Evolutionary conservation across 306 rosid genomes (phyloP).

Genomic region (Potentilla sterilis): DNA sequence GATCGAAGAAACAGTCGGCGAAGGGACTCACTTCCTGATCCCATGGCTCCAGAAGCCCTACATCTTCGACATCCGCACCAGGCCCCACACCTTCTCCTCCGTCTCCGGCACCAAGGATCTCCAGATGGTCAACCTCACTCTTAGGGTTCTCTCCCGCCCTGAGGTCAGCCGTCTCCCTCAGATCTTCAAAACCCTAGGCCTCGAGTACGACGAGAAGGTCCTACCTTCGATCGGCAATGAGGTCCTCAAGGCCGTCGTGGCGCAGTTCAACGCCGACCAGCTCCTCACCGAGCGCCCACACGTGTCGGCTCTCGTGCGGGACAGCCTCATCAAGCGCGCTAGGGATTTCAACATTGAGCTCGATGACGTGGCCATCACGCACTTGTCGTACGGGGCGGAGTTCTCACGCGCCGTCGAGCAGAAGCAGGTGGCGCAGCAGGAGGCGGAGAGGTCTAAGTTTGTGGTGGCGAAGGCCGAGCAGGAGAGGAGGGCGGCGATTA

Average conservation of each 20-base stretch:
- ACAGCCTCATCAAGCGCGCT: constrained; percentile 64
- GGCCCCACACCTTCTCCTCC: constrained; percentile 87
- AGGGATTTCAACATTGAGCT: constrained; percentile 79
- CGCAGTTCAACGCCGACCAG: constrained; percentile 93
- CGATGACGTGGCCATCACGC: constrained; percentile 90
- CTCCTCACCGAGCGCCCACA: constrained; percentile 81
- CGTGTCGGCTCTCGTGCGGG: constrained; percentile 84
- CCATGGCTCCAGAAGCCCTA: constrained; percentile 98
- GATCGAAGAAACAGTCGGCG: constrained; percentile 54
- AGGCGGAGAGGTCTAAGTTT: constrained; percentile 89
- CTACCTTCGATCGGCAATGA: constrained; percentile 90
- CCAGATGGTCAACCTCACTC: constrained; percentile 86
- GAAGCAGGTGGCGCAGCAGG: constrained; percentile 98
- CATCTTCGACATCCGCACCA: constrained; percentile 84
- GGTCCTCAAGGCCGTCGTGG: constrained; percentile 84
- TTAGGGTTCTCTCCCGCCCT: constrained; percentile 81
- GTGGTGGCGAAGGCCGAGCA: constrained; percentile 95
- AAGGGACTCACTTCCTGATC: constrained; percentile 81
- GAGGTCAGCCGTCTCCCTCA: constrained; percentile 60
- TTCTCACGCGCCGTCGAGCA: constrained; percentile 88
- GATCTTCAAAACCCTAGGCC: constrained; percentile 81
- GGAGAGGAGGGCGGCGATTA: constrained; percentile 84
- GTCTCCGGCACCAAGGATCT: constrained; percentile 90
- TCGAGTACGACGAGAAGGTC: constrained; percentile 94
- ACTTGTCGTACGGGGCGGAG: constrained; percentile 66